A percentile compares a stretch with the other conserved stretches of the same genome.
phyloP scores from a whole-genome alignment of 768 basidiomycete species.

The Pleurotus sapidus region DNA sequence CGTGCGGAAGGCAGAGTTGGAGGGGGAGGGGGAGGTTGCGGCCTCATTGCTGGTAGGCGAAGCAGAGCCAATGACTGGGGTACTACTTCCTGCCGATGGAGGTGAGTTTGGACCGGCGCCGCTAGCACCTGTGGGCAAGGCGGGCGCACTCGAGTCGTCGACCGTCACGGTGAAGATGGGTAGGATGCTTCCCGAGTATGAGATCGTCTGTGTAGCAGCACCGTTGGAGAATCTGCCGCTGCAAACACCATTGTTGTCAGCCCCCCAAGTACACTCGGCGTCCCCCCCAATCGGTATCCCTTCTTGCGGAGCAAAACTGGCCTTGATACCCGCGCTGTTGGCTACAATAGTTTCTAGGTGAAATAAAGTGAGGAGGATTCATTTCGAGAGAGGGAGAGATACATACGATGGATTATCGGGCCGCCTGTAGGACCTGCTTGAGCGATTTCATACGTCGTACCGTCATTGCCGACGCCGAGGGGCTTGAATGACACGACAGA shows the following conservation, averaged over 20 bases:
- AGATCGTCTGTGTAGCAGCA: not conserved
- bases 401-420: too few relatives aligned
- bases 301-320: too few relatives aligned
- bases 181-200: not conserved
- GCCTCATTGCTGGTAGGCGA: not conserved
- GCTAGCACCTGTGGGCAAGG: not conserved
- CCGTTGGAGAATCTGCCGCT: not conserved
- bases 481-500: constrained; percentile 21
- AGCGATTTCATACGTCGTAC: constrained; percentile 36
- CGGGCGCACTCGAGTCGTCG: not conserved
- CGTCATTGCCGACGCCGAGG: constrained; percentile 34
- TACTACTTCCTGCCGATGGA: not conserved
- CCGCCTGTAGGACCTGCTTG: too few relatives aligned
- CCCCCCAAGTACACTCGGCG: not conserved
- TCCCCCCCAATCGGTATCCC: too few relatives aligned
- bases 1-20: not conserved
- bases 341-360: too few relatives aligned
- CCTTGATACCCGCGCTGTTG: too few relatives aligned
- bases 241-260: constrained; percentile 32
- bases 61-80: not conserved
- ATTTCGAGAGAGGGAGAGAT: too few relatives aligned
- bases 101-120: not conserved
- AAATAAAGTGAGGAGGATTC: too few relatives aligned
- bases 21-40: not conserved
- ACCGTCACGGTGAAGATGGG: not conserved